A percentile compares a stretch with the other conserved stretches of the same genome.
Evolutionary conservation across 116 monocot genomes (phyloP).

Genomic region (Iris pallida): DNA sequence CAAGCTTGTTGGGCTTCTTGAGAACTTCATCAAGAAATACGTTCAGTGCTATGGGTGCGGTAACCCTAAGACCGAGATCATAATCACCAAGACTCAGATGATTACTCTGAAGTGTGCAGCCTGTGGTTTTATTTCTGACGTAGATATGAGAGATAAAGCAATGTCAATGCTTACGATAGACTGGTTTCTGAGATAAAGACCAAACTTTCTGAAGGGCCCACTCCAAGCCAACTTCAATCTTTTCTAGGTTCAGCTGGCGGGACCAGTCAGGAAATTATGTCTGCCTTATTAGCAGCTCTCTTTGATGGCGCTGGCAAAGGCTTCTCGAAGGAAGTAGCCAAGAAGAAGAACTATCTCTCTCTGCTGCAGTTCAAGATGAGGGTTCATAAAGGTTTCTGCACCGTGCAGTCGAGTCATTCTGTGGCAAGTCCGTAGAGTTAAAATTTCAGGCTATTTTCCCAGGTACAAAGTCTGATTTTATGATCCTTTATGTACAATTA

Average conservation of each 20-base stretch:
- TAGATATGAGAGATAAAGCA: conserved; percentile 25
- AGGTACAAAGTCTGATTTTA: too few relatives aligned
- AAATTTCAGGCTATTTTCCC: too few relatives aligned
- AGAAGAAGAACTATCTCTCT: conserved; percentile 53
- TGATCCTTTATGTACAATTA: too few relatives aligned
- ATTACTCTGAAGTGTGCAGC: conserved; percentile 23
- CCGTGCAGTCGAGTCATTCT: conserved; percentile 45
- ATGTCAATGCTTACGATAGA: conserved; percentile 8
- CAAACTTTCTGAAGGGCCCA: conserved; percentile 28
- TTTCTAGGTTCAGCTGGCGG: conserved; percentile 10
- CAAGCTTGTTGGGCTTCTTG: conserved; percentile 24
- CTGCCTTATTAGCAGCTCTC: conserved; percentile 51
- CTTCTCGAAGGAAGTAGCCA: conserved; percentile 60
- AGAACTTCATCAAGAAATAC: conserved; percentile 27
- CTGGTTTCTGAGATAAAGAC: conserved; percentile 33
- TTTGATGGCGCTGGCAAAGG: conserved; percentile 72
- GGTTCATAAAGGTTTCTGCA: conserved; percentile 45
- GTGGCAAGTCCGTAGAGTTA: conserved; percentile 32
- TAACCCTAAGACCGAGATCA: conserved; percentile 23
- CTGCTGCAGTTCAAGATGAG: conserved; percentile 38
- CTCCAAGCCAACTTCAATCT: conserved; percentile 23
- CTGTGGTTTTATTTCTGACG: conserved; percentile 21
- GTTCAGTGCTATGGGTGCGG: conserved; percentile 31
- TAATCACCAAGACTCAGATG: conserved; percentile 32
- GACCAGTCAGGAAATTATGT: conserved; percentile 34